Evolutionary conservation across 768 basidiomycete species (phyloP), one percentile per base, ranked within the genome.

Genomic region (Russula ochroleuca): DNA sequence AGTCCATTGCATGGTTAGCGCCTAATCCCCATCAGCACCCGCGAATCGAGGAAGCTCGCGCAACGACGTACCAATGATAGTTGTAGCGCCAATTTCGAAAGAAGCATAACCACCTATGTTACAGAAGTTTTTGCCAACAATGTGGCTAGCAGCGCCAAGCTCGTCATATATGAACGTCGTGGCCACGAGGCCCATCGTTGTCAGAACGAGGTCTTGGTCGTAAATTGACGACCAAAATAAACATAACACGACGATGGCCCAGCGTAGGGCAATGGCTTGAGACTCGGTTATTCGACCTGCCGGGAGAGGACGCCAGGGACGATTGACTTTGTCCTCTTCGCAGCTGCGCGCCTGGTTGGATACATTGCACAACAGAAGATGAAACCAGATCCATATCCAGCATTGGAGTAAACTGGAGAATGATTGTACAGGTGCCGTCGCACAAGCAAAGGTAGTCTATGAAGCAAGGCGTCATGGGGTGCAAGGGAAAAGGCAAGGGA

Each of bases 271-370:
- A 25, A 64, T 38, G 17, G 69, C 69, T 28, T 63, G 60, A 13
- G 61, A 40, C 48, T 59, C 68, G 19, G 69, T 57, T 45, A 72
- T 68, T 40, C 71, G 61, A 17, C 70, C 70, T 43, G 71, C 43
- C 13, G 71, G 71, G 59, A 72, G 67, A 21, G 71, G 71, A 38
- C 71, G 69, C 70, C 70, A 72, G 13, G 71, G 69, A 48, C 68
- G 65, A 41, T 72, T 72, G 23, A 64, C 61, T 10, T 66, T 66
- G 58, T 72, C 71, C 47, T 72, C 71, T 15, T 68, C 67, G 33
- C 62, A 61, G 47, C 64, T 66, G 38, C 61, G 68, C 19, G 64
- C 64, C 60, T 72, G 71, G 59, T 72, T 72, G 48, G 71, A 69
- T 17, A 71, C 65, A 58, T 69, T 69, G 65, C 66, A 71, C 47